Conservation (phyloP, 257 asterid species). For the Lantana camara region DNA sequence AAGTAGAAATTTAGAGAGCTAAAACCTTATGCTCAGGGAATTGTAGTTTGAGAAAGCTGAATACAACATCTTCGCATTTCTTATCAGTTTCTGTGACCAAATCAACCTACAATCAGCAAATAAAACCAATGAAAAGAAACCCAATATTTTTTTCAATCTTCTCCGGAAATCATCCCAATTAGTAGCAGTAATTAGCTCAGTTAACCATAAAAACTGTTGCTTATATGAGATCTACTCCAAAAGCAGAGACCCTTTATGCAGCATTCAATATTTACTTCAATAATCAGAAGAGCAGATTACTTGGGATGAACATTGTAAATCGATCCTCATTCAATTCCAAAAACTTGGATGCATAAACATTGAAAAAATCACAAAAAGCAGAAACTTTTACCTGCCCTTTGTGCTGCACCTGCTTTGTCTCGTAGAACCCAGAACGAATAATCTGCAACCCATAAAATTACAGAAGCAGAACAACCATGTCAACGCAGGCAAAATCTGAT, state of each 20-base stretch:
- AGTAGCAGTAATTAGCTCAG: not conserved
- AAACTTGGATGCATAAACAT: not conserved
- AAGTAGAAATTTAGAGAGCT: not conserved
- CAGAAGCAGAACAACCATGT: not conserved
- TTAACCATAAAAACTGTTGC: not conserved
- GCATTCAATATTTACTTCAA: not conserved
- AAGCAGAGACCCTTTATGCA: not conserved
- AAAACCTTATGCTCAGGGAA: slow-evolving; percentile 77
- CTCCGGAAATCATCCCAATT: not conserved
- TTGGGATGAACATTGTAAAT: not conserved
- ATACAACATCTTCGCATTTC: slow-evolving; percentile 73
- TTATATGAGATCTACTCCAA: not conserved
- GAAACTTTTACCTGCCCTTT: slow-evolving; percentile 54
- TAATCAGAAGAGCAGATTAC: not conserved
- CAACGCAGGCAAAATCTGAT: not conserved
- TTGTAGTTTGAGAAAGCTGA: slow-evolving; percentile 48
- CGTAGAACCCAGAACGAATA: slow-evolving; percentile 56
- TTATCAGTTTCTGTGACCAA: slow-evolving; percentile 90
- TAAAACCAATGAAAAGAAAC: not conserved
- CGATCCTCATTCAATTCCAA: not conserved
- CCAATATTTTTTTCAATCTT: too few species aligned
- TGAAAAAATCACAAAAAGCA: not conserved
- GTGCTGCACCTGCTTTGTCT: slow-evolving; percentile 70
- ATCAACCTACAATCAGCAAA: slow-evolving; percentile 59
- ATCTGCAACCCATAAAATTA: slow-evolving; percentile 35